Conservation (phyloP, 2,329 filamentous ascomycete species). For the Ophiostoma triangulosporum region DNA sequence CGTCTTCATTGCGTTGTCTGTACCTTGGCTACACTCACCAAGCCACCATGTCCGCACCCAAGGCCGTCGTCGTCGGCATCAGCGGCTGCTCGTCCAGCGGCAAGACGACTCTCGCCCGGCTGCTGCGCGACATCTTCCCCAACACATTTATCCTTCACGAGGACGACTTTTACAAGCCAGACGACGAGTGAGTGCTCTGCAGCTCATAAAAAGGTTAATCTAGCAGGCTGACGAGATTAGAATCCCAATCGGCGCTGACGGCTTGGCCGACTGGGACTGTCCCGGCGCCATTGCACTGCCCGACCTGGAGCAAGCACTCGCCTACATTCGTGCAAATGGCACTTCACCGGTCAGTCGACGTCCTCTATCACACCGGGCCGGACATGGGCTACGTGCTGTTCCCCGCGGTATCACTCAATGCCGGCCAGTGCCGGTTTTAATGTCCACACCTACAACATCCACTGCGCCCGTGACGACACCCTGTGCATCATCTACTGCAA, state of each 20-base stretch:
- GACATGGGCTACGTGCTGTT: slow-evolving; percentile 18
- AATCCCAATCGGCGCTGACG: slow-evolving; percentile 37
- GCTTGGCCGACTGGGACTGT: slow-evolving; percentile 84
- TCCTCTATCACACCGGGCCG: slow-evolving; percentile 5
- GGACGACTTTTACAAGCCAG: slow-evolving; percentile 88
- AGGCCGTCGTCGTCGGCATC: slow-evolving; percentile 59
- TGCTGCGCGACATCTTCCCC: slow-evolving; percentile 71
- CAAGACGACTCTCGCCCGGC: slow-evolving; percentile 82
- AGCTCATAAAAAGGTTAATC: too few species aligned
- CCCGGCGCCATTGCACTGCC: slow-evolving; percentile 61
- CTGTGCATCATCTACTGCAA: neutral
- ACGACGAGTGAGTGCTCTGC: slow-evolving; percentile 44
- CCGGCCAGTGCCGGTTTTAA: neutral
- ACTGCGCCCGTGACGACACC: neutral
- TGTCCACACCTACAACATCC: neutral
- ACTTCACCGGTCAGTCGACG: slow-evolving; percentile 41
- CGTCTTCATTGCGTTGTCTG: neutral
- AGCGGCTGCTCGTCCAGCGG: slow-evolving; percentile 86
- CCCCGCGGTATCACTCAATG: neutral
- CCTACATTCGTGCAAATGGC: slow-evolving; percentile 57
- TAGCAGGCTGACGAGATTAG: slow-evolving; percentile 21
- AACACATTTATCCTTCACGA: slow-evolving; percentile 75
- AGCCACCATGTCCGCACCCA: slow-evolving; percentile 17
- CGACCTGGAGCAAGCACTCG: slow-evolving; percentile 51
- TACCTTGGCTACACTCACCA: neutral